These are phyloP conservation scores for Xylariaceae sp. DNA, from an alignment of 2,329 filamentous ascomycete genomes.

Conservation along the genomic window DNA sequence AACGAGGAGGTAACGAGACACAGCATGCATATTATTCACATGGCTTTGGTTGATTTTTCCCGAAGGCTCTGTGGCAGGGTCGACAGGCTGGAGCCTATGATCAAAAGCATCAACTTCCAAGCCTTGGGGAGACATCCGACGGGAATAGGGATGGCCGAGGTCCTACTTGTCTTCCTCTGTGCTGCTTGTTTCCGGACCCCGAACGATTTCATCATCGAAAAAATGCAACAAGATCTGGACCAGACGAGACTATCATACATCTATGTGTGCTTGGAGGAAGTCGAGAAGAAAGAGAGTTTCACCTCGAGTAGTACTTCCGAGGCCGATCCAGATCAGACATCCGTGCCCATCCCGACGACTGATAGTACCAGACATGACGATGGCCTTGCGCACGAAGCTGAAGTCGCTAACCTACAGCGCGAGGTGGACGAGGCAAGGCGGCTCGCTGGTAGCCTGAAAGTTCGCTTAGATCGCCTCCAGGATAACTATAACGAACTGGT, in stretches of 20 bases:
- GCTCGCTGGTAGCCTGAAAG: slow-evolving; percentile 52
- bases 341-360: no score
- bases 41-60: slow-evolving; percentile 51
- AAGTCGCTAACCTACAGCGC: slow-evolving; percentile 45
- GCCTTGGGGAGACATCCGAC: slow-evolving; percentile 53
- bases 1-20: slow-evolving; percentile 41
- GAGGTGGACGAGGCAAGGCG: slow-evolving; percentile 51
- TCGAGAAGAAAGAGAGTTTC: slow-evolving; percentile 29
- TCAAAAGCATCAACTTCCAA: slow-evolving; percentile 51
- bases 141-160: slow-evolving; percentile 45
- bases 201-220: no score
- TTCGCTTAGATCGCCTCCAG: slow-evolving; percentile 55
- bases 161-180: slow-evolving; percentile 23
- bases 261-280: slow-evolving; percentile 35
- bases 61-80: slow-evolving; percentile 47
- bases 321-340: slow-evolving; percentile 9
- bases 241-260: no score
- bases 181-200: slow-evolving; percentile 18
- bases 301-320: slow-evolving; percentile 35
- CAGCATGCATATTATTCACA: slow-evolving; percentile 50
- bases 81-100: slow-evolving; percentile 46
- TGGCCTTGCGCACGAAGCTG: slow-evolving; percentile 52
- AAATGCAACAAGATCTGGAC: no score
- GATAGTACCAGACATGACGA: slow-evolving; percentile 39
- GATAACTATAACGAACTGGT: slow-evolving; percentile 56